Conservation (phyloP, 305 asterid species). For the Fraxinus latifolia region DNA sequence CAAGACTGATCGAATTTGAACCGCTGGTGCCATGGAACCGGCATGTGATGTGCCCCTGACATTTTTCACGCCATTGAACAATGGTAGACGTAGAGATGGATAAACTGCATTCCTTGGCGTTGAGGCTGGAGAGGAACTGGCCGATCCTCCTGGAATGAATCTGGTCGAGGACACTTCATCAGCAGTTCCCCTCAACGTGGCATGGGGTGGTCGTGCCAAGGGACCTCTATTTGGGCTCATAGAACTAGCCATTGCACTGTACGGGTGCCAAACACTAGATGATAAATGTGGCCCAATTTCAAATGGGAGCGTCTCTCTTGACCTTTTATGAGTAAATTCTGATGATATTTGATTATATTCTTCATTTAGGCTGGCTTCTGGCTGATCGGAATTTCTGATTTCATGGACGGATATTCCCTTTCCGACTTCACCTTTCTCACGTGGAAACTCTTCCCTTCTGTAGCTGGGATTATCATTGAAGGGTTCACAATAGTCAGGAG, state of each 20-base stretch:
- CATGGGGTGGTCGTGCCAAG: background rate
- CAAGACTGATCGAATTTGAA: conserved; percentile 56
- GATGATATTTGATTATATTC: background rate
- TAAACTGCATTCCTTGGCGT: background rate
- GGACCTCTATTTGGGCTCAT: background rate
- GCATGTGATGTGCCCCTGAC: background rate
- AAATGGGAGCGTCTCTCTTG: background rate
- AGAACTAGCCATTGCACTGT: background rate
- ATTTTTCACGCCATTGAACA: background rate
- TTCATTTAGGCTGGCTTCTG: background rate
- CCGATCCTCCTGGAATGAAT: background rate
- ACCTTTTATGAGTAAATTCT: background rate
- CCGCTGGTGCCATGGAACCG: conserved; percentile 48
- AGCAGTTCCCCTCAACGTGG: background rate
- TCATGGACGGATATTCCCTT: background rate
- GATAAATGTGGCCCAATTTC: background rate
- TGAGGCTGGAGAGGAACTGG: background rate
- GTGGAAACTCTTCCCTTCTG: background rate
- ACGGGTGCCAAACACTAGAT: background rate
- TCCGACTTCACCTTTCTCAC: background rate
- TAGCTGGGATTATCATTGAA: background rate
- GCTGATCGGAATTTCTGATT: background rate
- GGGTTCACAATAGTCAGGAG: background rate
- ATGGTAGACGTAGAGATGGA: background rate
- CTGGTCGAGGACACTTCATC: background rate